These are phyloP conservation scores for Hyaloscypha finlandica DNA, from an alignment of 495 filamentous ascomycete genomes.

Conservation along the genomic window DNA sequence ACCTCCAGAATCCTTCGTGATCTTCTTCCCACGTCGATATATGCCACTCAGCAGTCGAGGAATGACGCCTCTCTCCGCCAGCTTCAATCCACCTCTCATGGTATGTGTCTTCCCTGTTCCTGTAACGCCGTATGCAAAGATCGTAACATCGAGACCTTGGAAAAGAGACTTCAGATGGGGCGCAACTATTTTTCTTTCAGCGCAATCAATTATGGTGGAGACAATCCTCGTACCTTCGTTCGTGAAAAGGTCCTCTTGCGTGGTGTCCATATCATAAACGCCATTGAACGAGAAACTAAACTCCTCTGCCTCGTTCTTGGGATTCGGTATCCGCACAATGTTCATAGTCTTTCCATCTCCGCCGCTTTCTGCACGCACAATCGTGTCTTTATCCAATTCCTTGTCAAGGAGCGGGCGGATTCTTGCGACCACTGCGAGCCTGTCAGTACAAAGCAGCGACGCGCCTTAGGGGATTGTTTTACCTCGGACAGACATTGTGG, in stretches of 20 bases:
- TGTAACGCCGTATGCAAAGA: slow-evolving; percentile 96
- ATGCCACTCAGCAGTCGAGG: slow-evolving; percentile 85
- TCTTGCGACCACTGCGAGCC: slow-evolving; percentile 69
- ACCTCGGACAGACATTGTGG: slow-evolving; percentile 34
- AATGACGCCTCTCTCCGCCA: slow-evolving; percentile 89
- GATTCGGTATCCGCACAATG: slow-evolving; percentile 88
- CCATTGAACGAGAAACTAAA: slow-evolving; percentile 95
- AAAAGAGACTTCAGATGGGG: slow-evolving; percentile 85
- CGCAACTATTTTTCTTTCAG: slow-evolving; percentile 41
- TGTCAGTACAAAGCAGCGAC: slow-evolving; percentile 6
- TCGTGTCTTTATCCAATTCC: slow-evolving; percentile 81
- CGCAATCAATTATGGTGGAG: neutral
- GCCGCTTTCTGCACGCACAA: slow-evolving; percentile 64
- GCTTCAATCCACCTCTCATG: slow-evolving; percentile 90
- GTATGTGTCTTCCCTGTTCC: slow-evolving; percentile 98
- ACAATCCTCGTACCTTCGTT: slow-evolving; percentile 67
- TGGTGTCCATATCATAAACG: slow-evolving; percentile 77
- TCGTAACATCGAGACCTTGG: slow-evolving; percentile 87
- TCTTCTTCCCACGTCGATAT: slow-evolving; percentile 82
- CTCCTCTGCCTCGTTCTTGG: slow-evolving; percentile 86
- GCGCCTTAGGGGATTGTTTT: neutral
- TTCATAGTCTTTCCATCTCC: slow-evolving; percentile 60
- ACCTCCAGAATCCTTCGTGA: slow-evolving; percentile 79
- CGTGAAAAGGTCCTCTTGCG: slow-evolving; percentile 86
- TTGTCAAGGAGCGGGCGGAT: slow-evolving; percentile 83